A percentile compares a stretch with the other conserved stretches of the same genome.
phyloP scores from a whole-genome alignment of 805 yeast genomes.

The Maudiozyma pseudohumilis region DNA sequence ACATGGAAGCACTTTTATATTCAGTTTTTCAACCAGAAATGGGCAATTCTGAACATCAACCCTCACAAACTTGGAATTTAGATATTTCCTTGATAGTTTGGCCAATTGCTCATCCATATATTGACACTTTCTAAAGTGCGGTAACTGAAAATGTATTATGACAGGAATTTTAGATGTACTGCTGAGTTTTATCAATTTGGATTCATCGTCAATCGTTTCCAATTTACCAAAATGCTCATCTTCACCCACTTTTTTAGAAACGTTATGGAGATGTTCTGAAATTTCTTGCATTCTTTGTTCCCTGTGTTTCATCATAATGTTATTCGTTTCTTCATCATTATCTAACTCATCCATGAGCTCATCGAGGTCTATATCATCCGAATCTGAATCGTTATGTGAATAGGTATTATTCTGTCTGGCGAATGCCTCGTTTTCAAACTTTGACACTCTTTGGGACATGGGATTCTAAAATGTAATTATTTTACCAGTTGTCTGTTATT shows the following conservation, averaged over 20 bases:
- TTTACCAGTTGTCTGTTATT: too few species aligned
- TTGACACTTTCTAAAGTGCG: slow-evolving; percentile 49
- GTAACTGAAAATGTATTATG: slow-evolving; percentile 57
- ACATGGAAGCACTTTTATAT: slow-evolving; percentile 60
- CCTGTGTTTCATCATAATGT: slow-evolving; percentile 43
- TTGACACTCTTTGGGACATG: slow-evolving; percentile 1
- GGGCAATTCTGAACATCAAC: slow-evolving; percentile 61
- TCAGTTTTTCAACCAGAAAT: slow-evolving; percentile 54
- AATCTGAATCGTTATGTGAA: background rate
- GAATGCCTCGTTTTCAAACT: background rate
- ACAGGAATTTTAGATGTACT: slow-evolving; percentile 31
- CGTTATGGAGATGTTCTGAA: slow-evolving; percentile 32
- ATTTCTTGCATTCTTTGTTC: slow-evolving; percentile 56
- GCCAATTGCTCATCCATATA: slow-evolving; percentile 41
- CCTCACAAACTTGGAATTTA: slow-evolving; percentile 42
- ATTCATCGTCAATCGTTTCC: slow-evolving; percentile 39
- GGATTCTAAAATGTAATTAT: too few species aligned
- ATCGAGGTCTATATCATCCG: slow-evolving; percentile 28
- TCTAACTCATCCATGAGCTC: slow-evolving; percentile 41
- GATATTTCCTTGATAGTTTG: slow-evolving; percentile 46
- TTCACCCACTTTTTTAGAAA: slow-evolving; percentile 26
- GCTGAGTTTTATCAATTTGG: slow-evolving; percentile 44
- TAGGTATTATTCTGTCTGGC: background rate
- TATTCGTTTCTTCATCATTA: slow-evolving; percentile 36
- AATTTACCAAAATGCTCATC: slow-evolving; percentile 38